Conservation (phyloP, 345 rosid species). For the Eucalyptus victrix region DNA sequence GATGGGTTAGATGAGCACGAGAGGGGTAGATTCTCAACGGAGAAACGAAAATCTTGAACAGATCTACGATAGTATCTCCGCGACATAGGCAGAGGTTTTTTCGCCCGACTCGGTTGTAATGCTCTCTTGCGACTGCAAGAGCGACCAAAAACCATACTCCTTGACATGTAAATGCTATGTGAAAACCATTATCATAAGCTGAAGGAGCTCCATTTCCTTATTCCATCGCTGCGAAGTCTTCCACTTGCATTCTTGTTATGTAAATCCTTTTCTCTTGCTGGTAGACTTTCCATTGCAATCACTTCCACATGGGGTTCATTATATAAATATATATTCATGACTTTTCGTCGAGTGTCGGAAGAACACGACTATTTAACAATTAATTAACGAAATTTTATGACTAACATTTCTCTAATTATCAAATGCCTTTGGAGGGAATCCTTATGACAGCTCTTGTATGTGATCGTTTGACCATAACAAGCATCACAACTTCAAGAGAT, state of each 20-base stretch:
- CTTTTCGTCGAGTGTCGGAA: rapidly evolving
- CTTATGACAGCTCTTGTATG: not conserved
- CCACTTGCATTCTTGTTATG: not conserved
- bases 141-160: not conserved
- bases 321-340: too few relatives aligned
- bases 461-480: not conserved
- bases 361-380: too few relatives aligned
- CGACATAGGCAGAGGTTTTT: too few relatives aligned
- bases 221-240: not conserved
- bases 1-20: not conserved
- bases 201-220: not conserved
- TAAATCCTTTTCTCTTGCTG: not conserved
- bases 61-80: too few relatives aligned
- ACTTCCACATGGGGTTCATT: not conserved
- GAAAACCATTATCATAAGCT: not conserved
- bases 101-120: too few relatives aligned
- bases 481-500: not conserved
- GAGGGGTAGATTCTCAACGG: not conserved
- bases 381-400: too few relatives aligned
- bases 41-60: too few relatives aligned
- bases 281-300: not conserved
- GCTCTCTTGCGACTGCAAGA: not conserved
- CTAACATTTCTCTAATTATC: too few relatives aligned
- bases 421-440: not conserved
- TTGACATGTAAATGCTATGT: not conserved